Base-by-base conservation (phyloP, 2,329 filamentous ascomycete species). In the Amauroascus niger region DNA sequence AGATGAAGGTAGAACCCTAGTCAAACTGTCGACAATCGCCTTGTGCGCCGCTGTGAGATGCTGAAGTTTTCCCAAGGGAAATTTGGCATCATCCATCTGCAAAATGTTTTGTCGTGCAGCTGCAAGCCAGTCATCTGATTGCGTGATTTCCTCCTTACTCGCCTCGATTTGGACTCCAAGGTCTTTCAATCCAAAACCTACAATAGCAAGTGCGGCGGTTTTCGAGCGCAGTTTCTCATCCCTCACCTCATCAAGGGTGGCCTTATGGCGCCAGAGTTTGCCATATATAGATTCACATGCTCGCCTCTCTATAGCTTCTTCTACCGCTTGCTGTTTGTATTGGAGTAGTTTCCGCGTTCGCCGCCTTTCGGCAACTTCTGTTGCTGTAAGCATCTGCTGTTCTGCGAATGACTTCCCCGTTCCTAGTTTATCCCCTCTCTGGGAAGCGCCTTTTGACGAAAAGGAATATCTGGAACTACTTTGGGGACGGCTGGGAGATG, bases 161-260 rank as follows among this genome's bases (percentile, higher is more conserved):
- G 80, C 69, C 2, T 79, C 75, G 8, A 88, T 71, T 56, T 93
- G 84, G 52, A 95, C 79, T 2, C 88, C 87, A 9, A 98, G 75
- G 64, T 98, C 93, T 57, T 81, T 83, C 50, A 93, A 74, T 2
- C 88, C 87, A 64, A 98, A 96, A 1, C 89, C 91, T 16, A 98
- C 88, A n/a, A 98, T 75, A 2, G 86, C 80, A 43, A 98, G 73
- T 1, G 93, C 89, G 18, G 91, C 91, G 1, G 90, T 96, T 64
- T 95, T 93, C 8, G 93, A 98, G 28, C 93, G 82, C 49, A 98
- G 76, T 66, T 95, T 96, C 63, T 95, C 90, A 66, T 98, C 93
- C 64, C 91, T 81, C 11, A 93, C 90, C 69, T 96, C 91, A 65
- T 98, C 93, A 63, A 97, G 84, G 0, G 91, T 95, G 66, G 79